These are phyloP conservation scores for Metahyphopichia silvanorum DNA, from an alignment of 805 yeast genomes.

Conservation along the genomic window DNA sequence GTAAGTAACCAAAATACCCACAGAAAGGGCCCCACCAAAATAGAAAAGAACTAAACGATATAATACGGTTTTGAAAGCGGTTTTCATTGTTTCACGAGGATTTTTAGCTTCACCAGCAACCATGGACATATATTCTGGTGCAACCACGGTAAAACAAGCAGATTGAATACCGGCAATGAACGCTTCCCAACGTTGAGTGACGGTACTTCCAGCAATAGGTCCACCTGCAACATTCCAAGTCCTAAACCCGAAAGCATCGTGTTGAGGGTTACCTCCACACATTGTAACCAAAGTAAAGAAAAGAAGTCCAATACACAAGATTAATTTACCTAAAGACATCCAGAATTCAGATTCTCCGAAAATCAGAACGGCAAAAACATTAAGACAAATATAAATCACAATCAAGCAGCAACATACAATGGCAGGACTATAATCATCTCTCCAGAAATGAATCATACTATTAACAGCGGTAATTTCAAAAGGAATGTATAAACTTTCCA, in stretches of 20 bases:
- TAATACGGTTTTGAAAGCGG: slow-evolving; percentile 40
- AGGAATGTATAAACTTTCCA: slow-evolving; percentile 46
- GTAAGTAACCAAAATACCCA: slow-evolving; percentile 35
- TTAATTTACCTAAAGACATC: slow-evolving; percentile 37
- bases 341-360: slow-evolving; percentile 53
- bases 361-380: slow-evolving; percentile 45
- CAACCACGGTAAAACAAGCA: slow-evolving; percentile 39
- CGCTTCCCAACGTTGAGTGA: slow-evolving; percentile 41
- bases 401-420: slow-evolving; percentile 42
- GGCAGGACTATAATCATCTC: slow-evolving; percentile 46
- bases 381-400: slow-evolving; percentile 38
- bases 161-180: slow-evolving; percentile 36
- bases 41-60: slow-evolving; percentile 44
- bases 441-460: slow-evolving; percentile 53
- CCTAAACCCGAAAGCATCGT: slow-evolving; percentile 33
- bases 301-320: slow-evolving; percentile 36
- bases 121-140: slow-evolving; percentile 44
- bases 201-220: slow-evolving; percentile 34
- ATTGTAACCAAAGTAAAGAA: slow-evolving; percentile 32
- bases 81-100: slow-evolving; percentile 38
- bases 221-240: slow-evolving; percentile 35
- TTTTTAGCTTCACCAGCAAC: slow-evolving; percentile 42
- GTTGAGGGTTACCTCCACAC: slow-evolving; percentile 37
- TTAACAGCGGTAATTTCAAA: slow-evolving; percentile 49
- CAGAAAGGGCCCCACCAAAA: slow-evolving; percentile 41